Conservation (phyloP, 1,139 yeast genomes). For the Suhomyces coccinellae region DNA sequence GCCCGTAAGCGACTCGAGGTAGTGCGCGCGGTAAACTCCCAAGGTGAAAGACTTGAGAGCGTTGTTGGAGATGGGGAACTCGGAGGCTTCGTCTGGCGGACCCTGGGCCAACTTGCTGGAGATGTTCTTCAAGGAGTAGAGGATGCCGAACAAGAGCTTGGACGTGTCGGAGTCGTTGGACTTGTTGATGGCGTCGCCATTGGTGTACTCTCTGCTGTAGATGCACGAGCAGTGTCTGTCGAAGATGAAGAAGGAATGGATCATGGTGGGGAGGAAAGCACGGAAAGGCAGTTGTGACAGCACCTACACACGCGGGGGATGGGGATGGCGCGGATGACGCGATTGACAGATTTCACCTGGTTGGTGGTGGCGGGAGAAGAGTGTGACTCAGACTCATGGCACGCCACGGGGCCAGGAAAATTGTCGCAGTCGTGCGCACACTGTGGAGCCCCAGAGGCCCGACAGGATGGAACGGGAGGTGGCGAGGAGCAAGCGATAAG, state of each 20-base stretch:
- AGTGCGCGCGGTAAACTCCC: slow-evolving; percentile 74
- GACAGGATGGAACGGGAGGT: no score
- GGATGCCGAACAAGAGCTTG: slow-evolving; percentile 83
- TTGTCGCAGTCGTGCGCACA: neutral
- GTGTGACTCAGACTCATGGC: neutral
- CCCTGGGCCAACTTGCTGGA: slow-evolving; percentile 59
- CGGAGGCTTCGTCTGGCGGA: slow-evolving; percentile 12
- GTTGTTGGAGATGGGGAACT: slow-evolving; percentile 43
- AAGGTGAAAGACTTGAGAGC: slow-evolving; percentile 67
- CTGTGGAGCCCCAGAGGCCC: neutral
- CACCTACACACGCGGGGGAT: neutral
- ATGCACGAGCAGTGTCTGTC: slow-evolving; percentile 88
- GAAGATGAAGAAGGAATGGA: slow-evolving; percentile 83
- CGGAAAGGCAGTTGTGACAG: neutral
- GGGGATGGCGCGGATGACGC: neutral
- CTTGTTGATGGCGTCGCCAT: slow-evolving; percentile 40
- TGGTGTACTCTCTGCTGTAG: slow-evolving; percentile 62
- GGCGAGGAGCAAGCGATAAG: no score
- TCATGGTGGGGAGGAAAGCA: slow-evolving; percentile 17
- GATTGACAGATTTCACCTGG: neutral
- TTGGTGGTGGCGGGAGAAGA: neutral
- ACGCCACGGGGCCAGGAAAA: neutral
- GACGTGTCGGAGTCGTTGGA: slow-evolving; percentile 65
- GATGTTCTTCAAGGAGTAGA: slow-evolving; percentile 76
- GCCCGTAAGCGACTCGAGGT: slow-evolving; percentile 76